phyloP scores from a whole-genome alignment of 2,329 filamentous ascomycete species.

The Pyricularia pennisetigena region DNA sequence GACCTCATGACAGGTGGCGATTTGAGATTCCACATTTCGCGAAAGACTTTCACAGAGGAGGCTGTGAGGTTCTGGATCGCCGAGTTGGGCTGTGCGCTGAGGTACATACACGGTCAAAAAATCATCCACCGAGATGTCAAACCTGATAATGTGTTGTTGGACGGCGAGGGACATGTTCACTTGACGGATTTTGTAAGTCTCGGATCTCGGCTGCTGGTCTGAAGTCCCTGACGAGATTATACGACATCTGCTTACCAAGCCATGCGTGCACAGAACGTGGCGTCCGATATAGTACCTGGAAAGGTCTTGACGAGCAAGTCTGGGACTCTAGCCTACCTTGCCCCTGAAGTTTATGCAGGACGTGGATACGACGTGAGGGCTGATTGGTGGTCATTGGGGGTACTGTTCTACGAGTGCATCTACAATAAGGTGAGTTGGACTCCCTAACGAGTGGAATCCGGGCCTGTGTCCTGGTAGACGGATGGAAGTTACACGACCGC shows the following conservation, averaged over 20 bases:
- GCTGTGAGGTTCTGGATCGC: slow-evolving; percentile 96
- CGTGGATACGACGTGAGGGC: slow-evolving; percentile 83
- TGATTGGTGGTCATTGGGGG: slow-evolving; percentile 97
- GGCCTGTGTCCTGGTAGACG: neutral
- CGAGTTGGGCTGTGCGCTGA: slow-evolving; percentile 81
- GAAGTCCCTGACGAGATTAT: neutral
- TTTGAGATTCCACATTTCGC: slow-evolving; percentile 91
- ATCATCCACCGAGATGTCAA: slow-evolving; percentile 91
- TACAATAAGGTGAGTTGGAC: slow-evolving; percentile 74
- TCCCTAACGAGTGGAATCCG: neutral
- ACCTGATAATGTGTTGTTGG: slow-evolving; percentile 82
- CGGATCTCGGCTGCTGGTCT: slow-evolving; percentile 1
- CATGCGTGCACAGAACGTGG: slow-evolving; percentile 67
- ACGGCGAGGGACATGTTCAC: slow-evolving; percentile 88
- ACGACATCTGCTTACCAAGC: neutral
- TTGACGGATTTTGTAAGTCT: slow-evolving; percentile 85
- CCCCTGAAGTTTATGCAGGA: slow-evolving; percentile 88
- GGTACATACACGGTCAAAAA: slow-evolving; percentile 75
- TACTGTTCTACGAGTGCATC: slow-evolving; percentile 98
- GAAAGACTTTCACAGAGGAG: slow-evolving; percentile 96
- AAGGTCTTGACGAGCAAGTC: slow-evolving; percentile 90
- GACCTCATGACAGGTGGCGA: slow-evolving; percentile 98
- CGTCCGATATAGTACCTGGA: slow-evolving; percentile 79
- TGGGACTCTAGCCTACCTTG: slow-evolving; percentile 88
- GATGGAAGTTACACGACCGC: neutral